Evolutionary conservation across 768 basidiomycete genomes (phyloP), one percentile per base, ranked within the genome.

Genomic region (Boletus rubroflammeus): DNA sequence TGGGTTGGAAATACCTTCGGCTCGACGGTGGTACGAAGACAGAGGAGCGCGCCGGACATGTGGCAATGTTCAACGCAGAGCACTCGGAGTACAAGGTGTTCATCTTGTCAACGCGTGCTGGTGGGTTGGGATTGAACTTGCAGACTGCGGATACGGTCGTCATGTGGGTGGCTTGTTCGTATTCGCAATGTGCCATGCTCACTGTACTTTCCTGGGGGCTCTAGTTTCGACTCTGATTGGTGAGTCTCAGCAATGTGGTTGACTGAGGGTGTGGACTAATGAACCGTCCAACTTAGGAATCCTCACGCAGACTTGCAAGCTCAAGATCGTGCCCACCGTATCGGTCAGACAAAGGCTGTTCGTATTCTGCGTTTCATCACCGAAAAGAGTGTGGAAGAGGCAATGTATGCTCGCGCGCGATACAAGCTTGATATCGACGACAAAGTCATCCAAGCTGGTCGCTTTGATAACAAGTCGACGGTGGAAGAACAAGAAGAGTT

Each of bases 271-370:
- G 8, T 45, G 15, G 44, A 29, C 42, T 61, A 46, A 61, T 29
- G 25, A 17, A 28, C 26, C 13, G 11, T 55, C 28, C n/a, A 43
- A 25, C 42, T 7, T 60, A 86, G 87, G 94, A 99, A 98, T 76
- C 96, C 96, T 44, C 96, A 98, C 63, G 96, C 97, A 47, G 96
- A 99, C 86, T 76, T 98, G 57, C 97, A 99, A 73, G 97, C 97
- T 13, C 97, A 99, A 71, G 96, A 99, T 83, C 93, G 95, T 79
- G 93, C 92, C 11, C 96, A 99, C 80, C 95, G 97, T 81, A 99
- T 99, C 65, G 97, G 97, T 55, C 97, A 99, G 69, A 99, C 97
- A 55, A 96, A 95, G 72, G 90, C 94, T 42, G 97, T 99, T 19
- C 85, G 95, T 31, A 98, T 99, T 59, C 78, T 98, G 59, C 86